Percentiles rank a stretch among this genome's conserved stretches.
Conservation (phyloP, 1,139 yeast genomes). For the Martiniozyma asiatica region DNA sequence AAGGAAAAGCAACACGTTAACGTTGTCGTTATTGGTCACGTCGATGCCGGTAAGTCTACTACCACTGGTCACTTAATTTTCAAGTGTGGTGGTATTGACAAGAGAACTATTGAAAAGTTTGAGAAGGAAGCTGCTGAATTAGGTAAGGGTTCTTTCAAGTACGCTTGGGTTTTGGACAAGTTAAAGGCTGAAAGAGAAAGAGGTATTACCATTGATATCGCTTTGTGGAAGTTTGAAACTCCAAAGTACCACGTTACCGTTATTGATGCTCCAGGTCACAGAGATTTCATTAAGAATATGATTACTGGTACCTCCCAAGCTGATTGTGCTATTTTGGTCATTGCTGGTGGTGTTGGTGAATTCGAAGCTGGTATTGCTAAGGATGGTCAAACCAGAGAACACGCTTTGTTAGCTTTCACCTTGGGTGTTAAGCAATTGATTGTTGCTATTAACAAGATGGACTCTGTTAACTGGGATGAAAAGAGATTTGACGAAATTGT, state of each 20-base stretch:
- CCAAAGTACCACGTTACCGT: conserved; percentile 86
- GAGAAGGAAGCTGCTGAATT: conserved; percentile 97
- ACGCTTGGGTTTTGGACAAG: conserved; percentile 95
- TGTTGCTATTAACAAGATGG: conserved; percentile 92
- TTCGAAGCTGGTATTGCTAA: conserved; percentile 42
- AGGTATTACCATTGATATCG: conserved; percentile 93
- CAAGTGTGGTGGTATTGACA: conserved; percentile 75
- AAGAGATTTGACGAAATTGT: conserved; percentile 62
- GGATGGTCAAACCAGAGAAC: conserved; percentile 92
- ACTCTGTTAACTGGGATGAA: conserved; percentile 74
- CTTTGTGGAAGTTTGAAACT: conserved; percentile 94
- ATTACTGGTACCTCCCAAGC: conserved; percentile 91
- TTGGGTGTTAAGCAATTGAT: conserved; percentile 84
- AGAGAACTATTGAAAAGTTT: conserved; percentile 97
- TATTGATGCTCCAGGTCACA: conserved; percentile 97
- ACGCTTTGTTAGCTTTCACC: conserved; percentile 82
- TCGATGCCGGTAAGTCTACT: conserved; percentile 98
- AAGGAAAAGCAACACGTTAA: conserved; percentile 95
- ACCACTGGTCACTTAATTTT: conserved; percentile 97
- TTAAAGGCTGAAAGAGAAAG: conserved; percentile 95
- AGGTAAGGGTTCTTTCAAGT: conserved; percentile 97
- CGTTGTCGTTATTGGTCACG: conserved; percentile 99
- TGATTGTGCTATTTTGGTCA: conserved; percentile 82
- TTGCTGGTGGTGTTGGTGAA: conserved; percentile 60
- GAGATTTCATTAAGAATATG: conserved; percentile 95